A percentile compares a stretch with the other conserved stretches of the same genome.
Conservation (phyloP, 257 asterid species). For the Penstemon davidsonii region DNA sequence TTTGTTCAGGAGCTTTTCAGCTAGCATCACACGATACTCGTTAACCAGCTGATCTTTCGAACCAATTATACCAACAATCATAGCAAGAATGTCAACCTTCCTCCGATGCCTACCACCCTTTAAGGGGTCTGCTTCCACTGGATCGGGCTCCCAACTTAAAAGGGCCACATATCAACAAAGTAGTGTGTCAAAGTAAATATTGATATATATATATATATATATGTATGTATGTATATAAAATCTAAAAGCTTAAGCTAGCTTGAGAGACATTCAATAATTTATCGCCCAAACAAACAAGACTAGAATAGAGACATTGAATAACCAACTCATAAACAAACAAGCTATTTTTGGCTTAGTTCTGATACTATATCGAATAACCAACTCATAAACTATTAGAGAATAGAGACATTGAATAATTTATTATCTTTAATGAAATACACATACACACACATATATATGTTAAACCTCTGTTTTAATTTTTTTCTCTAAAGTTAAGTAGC, state of each 20-base stretch:
- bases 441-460: not conserved
- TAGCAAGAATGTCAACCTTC: slow-evolving; percentile 94
- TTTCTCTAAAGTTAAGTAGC: slow-evolving; percentile 13
- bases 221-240: too few species aligned
- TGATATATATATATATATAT: not conserved
- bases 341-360: too few species aligned
- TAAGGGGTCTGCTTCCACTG: slow-evolving; percentile 87
- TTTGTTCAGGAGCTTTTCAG: slow-evolving; percentile 95
- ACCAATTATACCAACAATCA: slow-evolving; percentile 94
- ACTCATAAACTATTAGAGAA: too few species aligned
- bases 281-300: too few species aligned
- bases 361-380: too few species aligned
- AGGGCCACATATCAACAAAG: slow-evolving; percentile 28
- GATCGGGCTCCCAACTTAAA: slow-evolving; percentile 98
- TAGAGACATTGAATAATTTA: too few species aligned
- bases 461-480: slow-evolving; percentile 2
- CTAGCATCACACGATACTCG: slow-evolving; percentile 98
- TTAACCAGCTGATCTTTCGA: slow-evolving; percentile 97
- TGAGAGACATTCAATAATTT: too few species aligned
- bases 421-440: too few species aligned
- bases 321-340: too few species aligned
- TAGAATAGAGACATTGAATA: too few species aligned
- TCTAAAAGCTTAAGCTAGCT: too few species aligned
- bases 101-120: slow-evolving; percentile 80
- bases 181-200: slow-evolving; percentile 35